Evolutionary conservation across 257 asterid genomes (phyloP).

Genomic region (Osmanthus fragrans): DNA sequence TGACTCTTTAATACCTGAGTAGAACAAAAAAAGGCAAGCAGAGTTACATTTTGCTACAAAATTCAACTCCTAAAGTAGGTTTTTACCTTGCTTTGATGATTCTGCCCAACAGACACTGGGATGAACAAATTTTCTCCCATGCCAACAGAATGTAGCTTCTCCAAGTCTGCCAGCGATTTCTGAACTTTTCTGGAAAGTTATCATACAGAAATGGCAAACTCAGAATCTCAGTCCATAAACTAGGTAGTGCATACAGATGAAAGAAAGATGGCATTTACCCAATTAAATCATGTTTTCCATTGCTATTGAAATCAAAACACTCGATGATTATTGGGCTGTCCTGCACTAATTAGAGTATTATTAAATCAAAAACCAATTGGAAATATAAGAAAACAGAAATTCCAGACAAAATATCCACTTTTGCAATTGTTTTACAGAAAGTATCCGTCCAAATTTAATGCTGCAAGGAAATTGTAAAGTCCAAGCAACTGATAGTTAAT

Average conservation of each 20-base stretch:
- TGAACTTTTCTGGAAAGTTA: slow-evolving; percentile 74
- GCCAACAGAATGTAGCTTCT: slow-evolving; percentile 68
- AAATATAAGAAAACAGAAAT: slow-evolving; percentile 16
- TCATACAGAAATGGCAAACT: slow-evolving; percentile 25
- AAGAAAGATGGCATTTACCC: slow-evolving; percentile 59
- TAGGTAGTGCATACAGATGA: slow-evolving; percentile 19
- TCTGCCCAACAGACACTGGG: slow-evolving; percentile 58
- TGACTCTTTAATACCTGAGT: slow-evolving; percentile 79
- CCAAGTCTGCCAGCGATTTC: slow-evolving; percentile 83
- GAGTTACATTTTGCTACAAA: slow-evolving; percentile 8
- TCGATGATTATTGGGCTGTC: slow-evolving; percentile 87
- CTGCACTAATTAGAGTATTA: slow-evolving; percentile 59
- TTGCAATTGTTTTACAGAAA: slow-evolving; percentile 8
- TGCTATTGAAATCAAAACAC: slow-evolving; percentile 90
- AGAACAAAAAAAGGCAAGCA: slow-evolving; percentile 12
- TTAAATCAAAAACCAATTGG: slow-evolving; percentile 25
- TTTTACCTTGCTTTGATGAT: slow-evolving; percentile 74
- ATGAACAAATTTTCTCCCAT: slow-evolving; percentile 60
- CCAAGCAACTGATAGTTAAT: slow-evolving; percentile 5
- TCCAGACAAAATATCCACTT: slow-evolving; percentile 12
- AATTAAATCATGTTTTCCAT: slow-evolving; percentile 85
- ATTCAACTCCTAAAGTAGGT: background rate
- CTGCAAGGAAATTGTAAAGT: slow-evolving; percentile 7
- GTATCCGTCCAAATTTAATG: slow-evolving; percentile 11
- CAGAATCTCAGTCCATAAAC: slow-evolving; percentile 31